Conservation (phyloP, 2,329 filamentous ascomycete genomes). For the Saccharata proteae region DNA sequence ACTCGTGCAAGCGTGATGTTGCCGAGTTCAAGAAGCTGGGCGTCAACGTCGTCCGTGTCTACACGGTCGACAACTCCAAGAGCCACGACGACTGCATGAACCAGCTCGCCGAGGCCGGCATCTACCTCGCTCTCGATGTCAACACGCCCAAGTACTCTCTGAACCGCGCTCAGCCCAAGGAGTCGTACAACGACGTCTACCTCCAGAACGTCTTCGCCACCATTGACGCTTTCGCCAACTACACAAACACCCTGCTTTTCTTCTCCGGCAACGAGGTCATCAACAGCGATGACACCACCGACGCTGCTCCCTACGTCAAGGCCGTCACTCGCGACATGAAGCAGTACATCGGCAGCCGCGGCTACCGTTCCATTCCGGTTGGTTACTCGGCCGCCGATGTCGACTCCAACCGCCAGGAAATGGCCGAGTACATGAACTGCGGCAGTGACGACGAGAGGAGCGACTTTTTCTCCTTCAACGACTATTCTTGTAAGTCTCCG, state of each 20-base stretch:
- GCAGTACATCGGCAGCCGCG: conserved; percentile 64
- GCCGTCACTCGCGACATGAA: conserved; percentile 70
- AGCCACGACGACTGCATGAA: conserved; percentile 81
- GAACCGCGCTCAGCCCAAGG: conserved; percentile 59
- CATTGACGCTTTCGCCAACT: conserved; percentile 70
- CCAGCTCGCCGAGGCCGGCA: conserved; percentile 66
- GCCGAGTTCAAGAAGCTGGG: conserved; percentile 71
- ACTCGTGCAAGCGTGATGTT: conserved; percentile 67
- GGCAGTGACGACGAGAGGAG: conserved; percentile 70
- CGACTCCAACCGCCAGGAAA: conserved; percentile 71
- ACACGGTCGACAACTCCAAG: conserved; percentile 77
- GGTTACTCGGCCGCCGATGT: conserved; percentile 82
- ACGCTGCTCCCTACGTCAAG: conserved; percentile 55
- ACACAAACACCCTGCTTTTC: conserved; percentile 77
- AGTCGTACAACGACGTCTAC: conserved; percentile 79
- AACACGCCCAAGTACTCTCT: conserved; percentile 86
- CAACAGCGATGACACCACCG: conserved; percentile 49
- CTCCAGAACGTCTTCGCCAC: conserved; percentile 71
- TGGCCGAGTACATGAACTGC: conserved; percentile 89
- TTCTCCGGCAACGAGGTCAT: conserved; percentile 74
- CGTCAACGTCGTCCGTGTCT: conserved; percentile 84
- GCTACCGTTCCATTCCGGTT: conserved; percentile 57
- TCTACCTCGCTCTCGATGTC: conserved; percentile 85
- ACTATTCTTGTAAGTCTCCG: conserved; percentile 86
- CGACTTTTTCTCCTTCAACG: conserved; percentile 84